Percentiles rank a stretch among this genome's conserved stretches.
Evolutionary conservation across 192 early-diverging fungal genomes (phyloP).

Genomic region (Lunasporangiospora selenospora): DNA sequence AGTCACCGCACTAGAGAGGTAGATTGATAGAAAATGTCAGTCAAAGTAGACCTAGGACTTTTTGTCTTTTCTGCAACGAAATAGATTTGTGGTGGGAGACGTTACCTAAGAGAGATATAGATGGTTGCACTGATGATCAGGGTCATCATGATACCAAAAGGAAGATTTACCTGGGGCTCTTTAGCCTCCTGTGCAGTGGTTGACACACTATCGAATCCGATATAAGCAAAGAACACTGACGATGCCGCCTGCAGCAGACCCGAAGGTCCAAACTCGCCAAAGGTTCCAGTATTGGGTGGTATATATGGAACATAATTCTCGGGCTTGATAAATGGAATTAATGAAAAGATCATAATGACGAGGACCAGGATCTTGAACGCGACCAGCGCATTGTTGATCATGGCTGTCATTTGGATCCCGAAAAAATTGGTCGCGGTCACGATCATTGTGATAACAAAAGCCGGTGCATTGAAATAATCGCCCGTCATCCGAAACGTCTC

Average conservation of each 20-base stretch:
- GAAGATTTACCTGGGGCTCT: slow-evolving; percentile 81
- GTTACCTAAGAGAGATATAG: slow-evolving; percentile 71
- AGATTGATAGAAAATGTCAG: not conserved
- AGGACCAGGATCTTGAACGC: slow-evolving; percentile 75
- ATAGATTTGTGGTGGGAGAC: too few relatives aligned
- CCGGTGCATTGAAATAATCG: slow-evolving; percentile 77
- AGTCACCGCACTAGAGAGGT: slow-evolving; percentile 60
- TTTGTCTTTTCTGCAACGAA: too few relatives aligned
- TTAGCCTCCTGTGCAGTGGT: slow-evolving; percentile 86
- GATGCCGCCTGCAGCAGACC: slow-evolving; percentile 79
- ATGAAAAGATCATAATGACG: slow-evolving; percentile 81
- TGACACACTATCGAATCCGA: slow-evolving; percentile 90
- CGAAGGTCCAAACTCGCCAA: slow-evolving; percentile 65
- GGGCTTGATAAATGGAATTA: slow-evolving; percentile 70
- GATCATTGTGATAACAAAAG: slow-evolving; percentile 67
- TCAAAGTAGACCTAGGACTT: too few relatives aligned
- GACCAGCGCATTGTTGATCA: slow-evolving; percentile 77
- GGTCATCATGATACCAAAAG: slow-evolving; percentile 86
- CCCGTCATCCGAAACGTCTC: slow-evolving; percentile 46
- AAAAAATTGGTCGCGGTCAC: slow-evolving; percentile 71
- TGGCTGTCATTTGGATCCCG: slow-evolving; percentile 78
- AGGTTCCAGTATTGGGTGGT: slow-evolving; percentile 63
- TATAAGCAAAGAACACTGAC: slow-evolving; percentile 81
- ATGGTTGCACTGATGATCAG: slow-evolving; percentile 78
- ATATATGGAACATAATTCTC: slow-evolving; percentile 83